These are phyloP conservation scores for Metschnikowia baotianmanensis DNA, from an alignment of 805 yeast species.

Conservation along the genomic window DNA sequence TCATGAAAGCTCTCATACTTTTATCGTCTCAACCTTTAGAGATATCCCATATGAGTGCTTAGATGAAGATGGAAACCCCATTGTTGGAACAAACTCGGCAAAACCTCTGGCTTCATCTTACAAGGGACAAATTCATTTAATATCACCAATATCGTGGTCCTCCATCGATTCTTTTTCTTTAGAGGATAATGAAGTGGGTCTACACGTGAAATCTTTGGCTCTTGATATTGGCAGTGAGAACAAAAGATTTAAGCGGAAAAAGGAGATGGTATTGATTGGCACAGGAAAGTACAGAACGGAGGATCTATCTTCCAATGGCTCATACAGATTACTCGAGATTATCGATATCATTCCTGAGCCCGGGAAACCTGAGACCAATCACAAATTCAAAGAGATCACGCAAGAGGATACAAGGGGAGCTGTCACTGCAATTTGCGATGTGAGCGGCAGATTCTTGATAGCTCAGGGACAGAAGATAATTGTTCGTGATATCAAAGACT, in stretches of 20 bases:
- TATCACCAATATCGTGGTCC: conserved; percentile 76
- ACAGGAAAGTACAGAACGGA: conserved; percentile 74
- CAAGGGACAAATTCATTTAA: conserved; percentile 58
- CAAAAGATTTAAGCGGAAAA: conserved; percentile 46
- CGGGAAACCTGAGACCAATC: conserved; percentile 78
- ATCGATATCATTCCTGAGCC: conserved; percentile 88
- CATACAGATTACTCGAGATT: conserved; percentile 69
- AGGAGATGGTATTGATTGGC: conserved; percentile 76
- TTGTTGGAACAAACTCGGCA: conserved; percentile 54
- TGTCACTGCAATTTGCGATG: conserved; percentile 70
- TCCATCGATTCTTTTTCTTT: conserved; percentile 68
- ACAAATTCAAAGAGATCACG: conserved; percentile 68
- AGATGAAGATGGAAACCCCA: conserved; percentile 70
- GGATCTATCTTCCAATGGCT: conserved; percentile 77
- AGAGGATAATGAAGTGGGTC: conserved; percentile 64
- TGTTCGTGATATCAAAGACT: conserved; percentile 81
- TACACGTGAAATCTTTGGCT: conserved; percentile 53
- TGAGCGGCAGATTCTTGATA: conserved; percentile 78
- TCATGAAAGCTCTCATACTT: conserved; percentile 64
- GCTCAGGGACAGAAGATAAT: conserved; percentile 84
- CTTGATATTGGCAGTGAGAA: conserved; percentile 44
- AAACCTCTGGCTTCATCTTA: conserved; percentile 56
- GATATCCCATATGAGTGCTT: conserved; percentile 60
- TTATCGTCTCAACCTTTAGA: conserved; percentile 57
- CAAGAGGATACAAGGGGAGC: conserved; percentile 82